Percentiles rank a stretch among this genome's conserved stretches.
Conservation (phyloP, 225 moss, liverwort and hornwort species). For the Pseudisothecium myosuroides region DNA sequence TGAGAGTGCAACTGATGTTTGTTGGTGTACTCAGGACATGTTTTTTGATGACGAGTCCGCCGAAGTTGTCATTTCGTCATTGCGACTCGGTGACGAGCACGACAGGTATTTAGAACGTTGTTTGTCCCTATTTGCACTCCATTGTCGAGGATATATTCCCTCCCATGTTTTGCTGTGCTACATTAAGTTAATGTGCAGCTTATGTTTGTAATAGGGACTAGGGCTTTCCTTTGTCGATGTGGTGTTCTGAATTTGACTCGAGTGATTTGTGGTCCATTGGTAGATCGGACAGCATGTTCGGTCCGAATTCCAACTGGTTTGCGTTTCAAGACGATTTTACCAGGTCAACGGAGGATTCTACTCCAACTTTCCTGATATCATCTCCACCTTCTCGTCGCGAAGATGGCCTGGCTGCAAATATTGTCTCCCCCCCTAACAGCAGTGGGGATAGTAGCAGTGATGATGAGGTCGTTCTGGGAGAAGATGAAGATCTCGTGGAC, state of each 20-base stretch:
- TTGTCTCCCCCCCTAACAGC: conserved; percentile 69
- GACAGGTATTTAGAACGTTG: conserved; percentile 42
- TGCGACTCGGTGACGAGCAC: conserved; percentile 74
- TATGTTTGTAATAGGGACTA: neutral
- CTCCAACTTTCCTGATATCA: conserved; percentile 66
- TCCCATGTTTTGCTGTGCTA: neutral
- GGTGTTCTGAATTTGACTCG: neutral
- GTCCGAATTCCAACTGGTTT: conserved; percentile 73
- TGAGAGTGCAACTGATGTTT: neutral
- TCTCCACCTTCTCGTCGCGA: conserved; percentile 59
- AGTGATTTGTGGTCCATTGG: conserved; percentile 28
- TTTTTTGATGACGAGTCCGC: conserved; percentile 96
- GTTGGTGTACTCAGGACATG: conserved; percentile 49
- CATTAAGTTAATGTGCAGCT: neutral
- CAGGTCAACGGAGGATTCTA: conserved; percentile 67
- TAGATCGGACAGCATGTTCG: conserved; percentile 61
- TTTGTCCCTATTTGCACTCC: neutral
- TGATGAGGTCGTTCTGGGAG: conserved; percentile 90
- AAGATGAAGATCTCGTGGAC: conserved; percentile 87
- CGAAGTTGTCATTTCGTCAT: conserved; percentile 89
- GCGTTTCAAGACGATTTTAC: conserved; percentile 80
- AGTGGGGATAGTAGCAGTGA: conserved; percentile 97
- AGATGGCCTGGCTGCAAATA: conserved; percentile 52
- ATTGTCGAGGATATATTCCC: neutral
- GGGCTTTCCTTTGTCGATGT: neutral